Evolutionary conservation across 176 grass and related monocot species (phyloP).

Genomic region (Musa acuminata): DNA sequence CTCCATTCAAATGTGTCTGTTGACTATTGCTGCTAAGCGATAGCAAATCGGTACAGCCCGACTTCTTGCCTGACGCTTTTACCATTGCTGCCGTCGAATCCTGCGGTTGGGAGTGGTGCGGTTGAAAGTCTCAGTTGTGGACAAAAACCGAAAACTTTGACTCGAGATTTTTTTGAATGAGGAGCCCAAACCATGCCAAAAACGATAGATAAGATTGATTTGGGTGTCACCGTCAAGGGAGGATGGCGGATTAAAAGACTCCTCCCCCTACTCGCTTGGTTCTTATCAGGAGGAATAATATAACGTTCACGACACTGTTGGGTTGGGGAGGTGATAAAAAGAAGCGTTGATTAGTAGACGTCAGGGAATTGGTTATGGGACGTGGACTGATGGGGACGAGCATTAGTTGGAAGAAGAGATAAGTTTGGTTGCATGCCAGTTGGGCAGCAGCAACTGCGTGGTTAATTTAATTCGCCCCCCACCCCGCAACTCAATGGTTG

Average conservation of each 20-base stretch:
- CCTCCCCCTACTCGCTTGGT: neutral
- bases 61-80: neutral
- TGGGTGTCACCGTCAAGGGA: too few species aligned
- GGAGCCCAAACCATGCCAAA: too few species aligned
- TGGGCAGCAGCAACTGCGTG: neutral
- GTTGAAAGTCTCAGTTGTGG: too few species aligned
- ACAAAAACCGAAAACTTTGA: too few species aligned
- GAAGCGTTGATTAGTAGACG: too few species aligned
- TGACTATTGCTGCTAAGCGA: neutral
- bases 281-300: neutral
- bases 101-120: neutral
- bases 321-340: neutral
- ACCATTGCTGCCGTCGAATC: neutral
- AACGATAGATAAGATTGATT: too few species aligned
- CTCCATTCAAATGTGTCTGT: neutral
- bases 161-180: too few species aligned
- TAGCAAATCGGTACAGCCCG: neutral
- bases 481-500: too few species aligned
- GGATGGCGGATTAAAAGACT: too few species aligned
- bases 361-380: neutral
- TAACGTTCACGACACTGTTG: conserved; percentile 8
- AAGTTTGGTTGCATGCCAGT: conserved; percentile 2
- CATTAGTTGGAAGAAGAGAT: too few species aligned
- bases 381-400: neutral
- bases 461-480: neutral